Evolutionary conservation across 1,284 basidiomycete genomes (phyloP).

Genomic region (Cryptococcus sp.): DNA sequence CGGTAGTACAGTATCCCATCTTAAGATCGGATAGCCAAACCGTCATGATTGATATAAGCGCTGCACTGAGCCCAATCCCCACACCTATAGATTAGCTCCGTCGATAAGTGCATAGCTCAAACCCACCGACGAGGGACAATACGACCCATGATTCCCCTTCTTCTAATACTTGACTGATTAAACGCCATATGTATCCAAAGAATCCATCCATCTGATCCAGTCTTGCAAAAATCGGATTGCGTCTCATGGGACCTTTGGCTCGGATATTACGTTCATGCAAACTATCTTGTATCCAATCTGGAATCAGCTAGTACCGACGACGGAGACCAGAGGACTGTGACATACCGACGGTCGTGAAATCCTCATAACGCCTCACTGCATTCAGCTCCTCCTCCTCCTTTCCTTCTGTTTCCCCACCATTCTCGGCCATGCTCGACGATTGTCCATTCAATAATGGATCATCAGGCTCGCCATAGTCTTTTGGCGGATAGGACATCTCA

Average conservation of each 20-base stretch:
- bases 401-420: constrained; percentile 17
- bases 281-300: constrained; percentile 94
- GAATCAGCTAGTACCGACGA: background rate
- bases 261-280: constrained; percentile 71
- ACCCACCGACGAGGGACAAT: constrained; percentile 76
- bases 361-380: constrained; percentile 54
- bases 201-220: constrained; percentile 39
- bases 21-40: constrained; percentile 98
- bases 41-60: constrained; percentile 91
- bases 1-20: constrained; percentile 91
- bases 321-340: constrained; percentile 2
- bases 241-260: constrained; percentile 54
- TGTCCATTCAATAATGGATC: background rate
- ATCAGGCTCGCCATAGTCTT: constrained; percentile 2
- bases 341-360: constrained; percentile 75
- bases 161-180: constrained; percentile 54
- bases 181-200: constrained; percentile 60
- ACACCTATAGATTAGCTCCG: constrained; percentile 57
- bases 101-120: background rate
- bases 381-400: constrained; percentile 47
- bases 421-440: background rate
- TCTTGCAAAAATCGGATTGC: constrained; percentile 24
- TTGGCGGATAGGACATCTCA: constrained; percentile 27
- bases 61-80: constrained; percentile 88
- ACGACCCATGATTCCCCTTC: constrained; percentile 68